Conservation (phyloP, 176 grass and related monocot species). For the Oryza longistaminata region DNA sequence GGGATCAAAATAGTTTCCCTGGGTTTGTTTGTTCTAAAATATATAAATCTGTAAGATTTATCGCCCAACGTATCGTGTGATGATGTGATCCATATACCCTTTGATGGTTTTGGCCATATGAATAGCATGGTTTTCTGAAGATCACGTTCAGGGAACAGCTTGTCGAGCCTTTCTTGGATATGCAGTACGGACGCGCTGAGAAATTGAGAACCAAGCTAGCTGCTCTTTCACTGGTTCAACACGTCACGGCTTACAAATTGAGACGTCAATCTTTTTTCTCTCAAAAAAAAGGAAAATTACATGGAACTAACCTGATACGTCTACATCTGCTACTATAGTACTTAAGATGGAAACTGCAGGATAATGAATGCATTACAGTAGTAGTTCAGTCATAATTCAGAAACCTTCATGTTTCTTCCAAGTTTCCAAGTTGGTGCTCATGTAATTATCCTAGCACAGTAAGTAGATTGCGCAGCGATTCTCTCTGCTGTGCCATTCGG, state of each 20-base stretch:
- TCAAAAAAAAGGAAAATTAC: background rate
- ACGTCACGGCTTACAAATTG: background rate
- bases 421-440: background rate
- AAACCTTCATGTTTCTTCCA: background rate
- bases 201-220: background rate
- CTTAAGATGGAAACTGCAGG: background rate
- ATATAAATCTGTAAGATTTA: background rate
- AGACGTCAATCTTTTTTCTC: background rate
- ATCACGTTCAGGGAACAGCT: background rate
- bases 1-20: no score
- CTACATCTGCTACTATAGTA: background rate
- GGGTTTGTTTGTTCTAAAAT: no score
- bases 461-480: background rate
- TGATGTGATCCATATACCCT: background rate
- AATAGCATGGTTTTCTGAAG: background rate
- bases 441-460: background rate
- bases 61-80: background rate
- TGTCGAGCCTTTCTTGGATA: conserved; percentile 4
- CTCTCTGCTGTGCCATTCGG: background rate
- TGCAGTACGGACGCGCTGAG: background rate
- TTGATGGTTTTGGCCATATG: background rate
- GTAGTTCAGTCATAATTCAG: background rate
- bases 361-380: background rate
- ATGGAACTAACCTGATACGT: background rate
- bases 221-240: background rate